Evolutionary conservation across 2,329 filamentous ascomycete genomes (phyloP), one percentile per base, ranked within the genome.

Genomic region (Trichoderma guizhouense): DNA sequence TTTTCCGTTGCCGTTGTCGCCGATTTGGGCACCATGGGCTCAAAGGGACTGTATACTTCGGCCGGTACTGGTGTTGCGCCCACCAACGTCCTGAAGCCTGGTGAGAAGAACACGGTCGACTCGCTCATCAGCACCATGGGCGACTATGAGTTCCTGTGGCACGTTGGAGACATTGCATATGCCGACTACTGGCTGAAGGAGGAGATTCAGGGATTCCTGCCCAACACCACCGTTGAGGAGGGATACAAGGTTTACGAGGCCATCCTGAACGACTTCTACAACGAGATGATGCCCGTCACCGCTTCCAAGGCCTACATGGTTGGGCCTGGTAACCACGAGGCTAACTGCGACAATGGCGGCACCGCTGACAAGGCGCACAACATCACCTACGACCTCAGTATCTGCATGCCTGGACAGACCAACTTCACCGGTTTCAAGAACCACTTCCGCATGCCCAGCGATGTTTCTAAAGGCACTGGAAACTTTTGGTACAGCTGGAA

Each of bases 401-500:
- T 69, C 67, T 69, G 67, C 28, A 69, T 69, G 67, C 67, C 67
- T 1, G 67, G 67, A 7, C 67, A 69, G 39, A 69, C 67, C 39
- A 69, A 69, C 39, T 69, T 69, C 7, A 69, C 67, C n/a, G 67
- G 67, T 2, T 69, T 7, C 4, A 69, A 69, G 34, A 69, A 69
- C 9, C 67, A 69, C 28, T 69, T 69, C 39, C 67, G 67, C 39
- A 69, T 69, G 67, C 67, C 67, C 1, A 69, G 67, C n/a, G 67
- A 62, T 36, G 57, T 69, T 21, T 69, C 67, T 0, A 2, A 11
- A 5, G 67, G 67, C 21, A 69, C 67, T 18, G 67, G 67, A 14
- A 69, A 69, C 21, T 69, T 69, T 7, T 69, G 67, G 67, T 69
- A 69, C 28, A 69, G 67, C 67, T 69, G 67, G 67, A 53, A 69